Evolutionary conservation across 1,284 basidiomycete genomes (phyloP).

Genomic region (Caloboletus inedulis): DNA sequence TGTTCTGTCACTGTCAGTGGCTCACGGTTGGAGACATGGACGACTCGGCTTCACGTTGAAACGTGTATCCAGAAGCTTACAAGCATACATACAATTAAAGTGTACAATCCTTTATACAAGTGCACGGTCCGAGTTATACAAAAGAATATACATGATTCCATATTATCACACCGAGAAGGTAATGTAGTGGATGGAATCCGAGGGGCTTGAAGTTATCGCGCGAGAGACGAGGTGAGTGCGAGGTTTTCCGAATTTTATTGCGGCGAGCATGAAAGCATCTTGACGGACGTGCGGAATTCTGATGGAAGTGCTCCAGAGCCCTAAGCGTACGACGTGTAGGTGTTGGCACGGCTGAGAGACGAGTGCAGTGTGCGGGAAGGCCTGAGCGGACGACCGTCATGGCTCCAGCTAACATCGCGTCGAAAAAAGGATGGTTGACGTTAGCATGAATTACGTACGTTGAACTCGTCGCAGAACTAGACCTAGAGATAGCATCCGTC

Average conservation of each 20-base stretch:
- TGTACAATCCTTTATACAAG: slow-evolving; percentile 27
- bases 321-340: slow-evolving; percentile 26
- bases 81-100: slow-evolving; percentile 28
- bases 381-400: slow-evolving; percentile 24
- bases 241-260: slow-evolving; percentile 4
- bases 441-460: slow-evolving; percentile 27
- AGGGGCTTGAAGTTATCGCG: slow-evolving; percentile 26
- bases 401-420: slow-evolving; percentile 31
- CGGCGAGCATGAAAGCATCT: slow-evolving; percentile 26
- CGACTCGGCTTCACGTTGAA: neutral
- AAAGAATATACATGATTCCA: slow-evolving; percentile 35
- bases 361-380: slow-evolving; percentile 11
- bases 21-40: no score
- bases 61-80: slow-evolving; percentile 2
- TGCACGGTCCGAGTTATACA: slow-evolving; percentile 24
- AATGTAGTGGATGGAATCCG: slow-evolving; percentile 14
- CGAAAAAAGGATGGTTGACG: neutral
- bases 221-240: slow-evolving; percentile 5
- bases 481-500: slow-evolving; percentile 31
- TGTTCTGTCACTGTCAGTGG: no score
- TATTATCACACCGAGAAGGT: slow-evolving; percentile 26
- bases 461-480: slow-evolving; percentile 36
- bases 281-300: slow-evolving; percentile 6
- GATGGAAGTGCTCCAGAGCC: neutral
- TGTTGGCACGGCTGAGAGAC: slow-evolving; percentile 15